These are phyloP conservation scores for Protomyces gravidus DNA, from an alignment of 1,139 yeast species.

Conservation along the genomic window DNA sequence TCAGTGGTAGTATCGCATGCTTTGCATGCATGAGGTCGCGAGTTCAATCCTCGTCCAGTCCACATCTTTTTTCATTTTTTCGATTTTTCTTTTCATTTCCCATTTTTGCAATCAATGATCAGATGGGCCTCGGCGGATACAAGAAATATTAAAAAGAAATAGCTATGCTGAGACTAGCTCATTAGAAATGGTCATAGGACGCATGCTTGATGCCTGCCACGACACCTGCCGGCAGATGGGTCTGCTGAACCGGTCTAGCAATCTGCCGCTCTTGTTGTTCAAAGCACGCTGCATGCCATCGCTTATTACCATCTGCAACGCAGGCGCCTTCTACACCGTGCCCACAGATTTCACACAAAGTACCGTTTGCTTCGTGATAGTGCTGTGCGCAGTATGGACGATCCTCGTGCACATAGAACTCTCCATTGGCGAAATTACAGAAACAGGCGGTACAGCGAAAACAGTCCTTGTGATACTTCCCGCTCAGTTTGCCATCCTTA, in stretches of 20 bases:
- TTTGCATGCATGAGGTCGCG: constrained; percentile 28
- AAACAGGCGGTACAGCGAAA: constrained; percentile 54
- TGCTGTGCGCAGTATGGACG: constrained; percentile 73
- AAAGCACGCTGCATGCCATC: not conserved
- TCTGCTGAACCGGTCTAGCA: not conserved
- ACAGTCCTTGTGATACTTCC: constrained; percentile 70
- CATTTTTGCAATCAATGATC: not conserved
- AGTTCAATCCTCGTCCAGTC: constrained; percentile 19
- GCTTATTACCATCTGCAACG: constrained; percentile 48
- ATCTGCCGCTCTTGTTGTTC: not conserved
- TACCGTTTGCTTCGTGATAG: constrained; percentile 71
- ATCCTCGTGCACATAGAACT: constrained; percentile 76
- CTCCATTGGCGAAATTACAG: constrained; percentile 47
- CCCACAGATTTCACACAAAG: constrained; percentile 67
- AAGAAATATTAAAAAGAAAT: no score
- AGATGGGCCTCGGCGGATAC: no score
- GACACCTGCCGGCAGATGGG: not conserved
- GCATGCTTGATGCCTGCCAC: not conserved
- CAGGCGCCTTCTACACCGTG: constrained; percentile 87
- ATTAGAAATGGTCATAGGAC: not conserved
- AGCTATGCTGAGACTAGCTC: no score
- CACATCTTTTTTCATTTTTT: not conserved
- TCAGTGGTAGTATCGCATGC: constrained; percentile 25
- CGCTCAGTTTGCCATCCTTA: constrained; percentile 73
- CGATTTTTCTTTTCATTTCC: not conserved